Percentiles rank a stretch among this genome's conserved stretches.
phyloP scores from a whole-genome alignment of 805 yeast genomes.

The Brettanomyces nanus region DNA sequence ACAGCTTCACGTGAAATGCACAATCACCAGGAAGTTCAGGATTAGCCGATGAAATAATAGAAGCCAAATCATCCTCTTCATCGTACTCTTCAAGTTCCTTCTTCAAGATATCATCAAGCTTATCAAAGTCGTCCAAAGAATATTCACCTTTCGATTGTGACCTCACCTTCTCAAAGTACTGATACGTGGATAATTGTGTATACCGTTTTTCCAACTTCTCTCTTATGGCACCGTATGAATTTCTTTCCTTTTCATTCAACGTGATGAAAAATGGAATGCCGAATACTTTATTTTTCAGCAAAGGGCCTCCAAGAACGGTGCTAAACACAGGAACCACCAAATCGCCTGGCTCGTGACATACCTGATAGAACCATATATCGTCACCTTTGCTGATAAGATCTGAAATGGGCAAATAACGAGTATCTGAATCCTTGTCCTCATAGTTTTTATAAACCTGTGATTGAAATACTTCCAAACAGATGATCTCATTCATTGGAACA shows the following conservation, averaged over 20 bases:
- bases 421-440: conserved; percentile 43
- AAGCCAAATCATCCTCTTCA: conserved; percentile 27
- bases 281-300: conserved; percentile 41
- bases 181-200: conserved; percentile 39
- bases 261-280: conserved; percentile 74
- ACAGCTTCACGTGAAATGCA: conserved; percentile 39
- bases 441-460: conserved; percentile 62
- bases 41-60: conserved; percentile 44
- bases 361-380: conserved; percentile 51
- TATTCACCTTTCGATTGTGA: conserved; percentile 11
- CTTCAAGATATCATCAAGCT: conserved; percentile 12
- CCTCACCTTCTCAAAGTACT: conserved; percentile 25
- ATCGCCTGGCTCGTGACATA: conserved; percentile 35
- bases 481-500: conserved; percentile 29
- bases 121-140: conserved; percentile 19
- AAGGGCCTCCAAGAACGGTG: conserved; percentile 30
- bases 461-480: conserved; percentile 57
- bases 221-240: conserved; percentile 51
- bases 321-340: conserved; percentile 56
- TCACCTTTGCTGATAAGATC: conserved; percentile 61
- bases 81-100: conserved; percentile 24
- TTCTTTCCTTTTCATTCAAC: conserved; percentile 41
- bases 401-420: conserved; percentile 56
- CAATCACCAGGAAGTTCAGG: conserved; percentile 42
- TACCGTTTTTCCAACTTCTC: conserved; percentile 44